A percentile compares a stretch with the other conserved stretches of the same genome.
These are phyloP conservation scores for Xylona heveae DNA, from an alignment of 495 filamentous ascomycete species.

Conservation along the genomic window DNA sequence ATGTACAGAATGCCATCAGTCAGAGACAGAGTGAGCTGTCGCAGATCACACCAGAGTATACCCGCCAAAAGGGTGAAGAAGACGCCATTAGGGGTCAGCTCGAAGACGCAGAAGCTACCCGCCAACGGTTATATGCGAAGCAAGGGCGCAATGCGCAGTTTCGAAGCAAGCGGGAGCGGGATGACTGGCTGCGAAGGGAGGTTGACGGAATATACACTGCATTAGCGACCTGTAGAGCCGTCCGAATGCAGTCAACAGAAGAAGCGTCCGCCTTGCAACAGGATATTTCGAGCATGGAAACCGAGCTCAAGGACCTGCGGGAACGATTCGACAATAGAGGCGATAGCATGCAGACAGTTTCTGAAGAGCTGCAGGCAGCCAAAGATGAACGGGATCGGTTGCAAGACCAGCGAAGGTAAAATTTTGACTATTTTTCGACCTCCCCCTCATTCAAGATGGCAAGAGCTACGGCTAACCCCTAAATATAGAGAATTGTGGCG, in stretches of 20 bases:
- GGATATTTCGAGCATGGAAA: constrained; percentile 48
- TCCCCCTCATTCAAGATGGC: background rate
- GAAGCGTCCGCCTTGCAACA: constrained; percentile 58
- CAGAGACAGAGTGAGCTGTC: constrained; percentile 56
- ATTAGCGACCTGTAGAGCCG: constrained; percentile 56
- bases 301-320: constrained; percentile 45
- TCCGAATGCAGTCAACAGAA: constrained; percentile 61
- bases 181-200: constrained; percentile 60
- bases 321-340: constrained; percentile 59
- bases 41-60: constrained; percentile 53
- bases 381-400: constrained; percentile 66
- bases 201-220: constrained; percentile 61
- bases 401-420: constrained; percentile 64
- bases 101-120: constrained; percentile 48
- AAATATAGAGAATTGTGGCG: constrained; percentile 47
- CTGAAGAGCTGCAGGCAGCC: constrained; percentile 50
- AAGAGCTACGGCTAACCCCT: constrained; percentile 7
- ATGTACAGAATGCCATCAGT: constrained; percentile 54
- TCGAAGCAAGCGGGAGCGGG: constrained; percentile 69
- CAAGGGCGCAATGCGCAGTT: constrained; percentile 82
- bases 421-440: constrained; percentile 1
- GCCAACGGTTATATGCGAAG: constrained; percentile 77
- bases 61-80: constrained; percentile 51
- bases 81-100: constrained; percentile 42
- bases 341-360: constrained; percentile 44